phyloP scores from a whole-genome alignment of 805 yeast genomes.

The Saturnispora dispora region DNA sequence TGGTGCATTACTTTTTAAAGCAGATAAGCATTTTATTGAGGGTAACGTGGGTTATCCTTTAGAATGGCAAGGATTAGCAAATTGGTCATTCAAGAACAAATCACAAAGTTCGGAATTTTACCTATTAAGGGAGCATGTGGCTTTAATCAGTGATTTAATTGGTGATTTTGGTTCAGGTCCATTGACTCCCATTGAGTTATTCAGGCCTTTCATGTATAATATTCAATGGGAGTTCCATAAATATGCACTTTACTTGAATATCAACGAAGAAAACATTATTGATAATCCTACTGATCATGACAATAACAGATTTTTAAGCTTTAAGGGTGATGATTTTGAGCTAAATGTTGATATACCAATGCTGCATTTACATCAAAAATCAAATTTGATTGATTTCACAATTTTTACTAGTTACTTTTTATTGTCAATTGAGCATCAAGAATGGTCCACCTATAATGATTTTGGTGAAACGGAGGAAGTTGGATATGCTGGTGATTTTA shows the following conservation, averaged over 20 bases:
- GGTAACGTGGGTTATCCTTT: slow-evolving; percentile 64
- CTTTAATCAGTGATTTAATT: slow-evolving; percentile 60
- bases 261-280: slow-evolving; percentile 81
- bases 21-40: slow-evolving; percentile 45
- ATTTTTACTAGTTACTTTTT: slow-evolving; percentile 51
- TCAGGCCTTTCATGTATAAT: slow-evolving; percentile 60
- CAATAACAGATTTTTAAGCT: slow-evolving; percentile 67
- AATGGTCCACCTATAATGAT: slow-evolving; percentile 81
- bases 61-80: slow-evolving; percentile 71
- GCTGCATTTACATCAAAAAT: slow-evolving; percentile 41
- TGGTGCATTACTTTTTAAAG: slow-evolving; percentile 67
- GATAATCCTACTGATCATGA: slow-evolving; percentile 80
- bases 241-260: slow-evolving; percentile 60
- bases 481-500: slow-evolving; percentile 60
- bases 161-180: slow-evolving; percentile 72
- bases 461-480: slow-evolving; percentile 55
- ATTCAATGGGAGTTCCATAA: slow-evolving; percentile 50
- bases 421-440: slow-evolving; percentile 65
- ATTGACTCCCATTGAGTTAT: slow-evolving; percentile 62
- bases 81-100: slow-evolving; percentile 52
- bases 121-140: slow-evolving; percentile 72
- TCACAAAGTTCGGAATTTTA: slow-evolving; percentile 51
- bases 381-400: slow-evolving; percentile 42
- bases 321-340: slow-evolving; percentile 53
- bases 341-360: slow-evolving; percentile 50